Evolutionary conservation across 768 basidiomycete genomes (phyloP).

Genomic region (Grammothele lineata): DNA sequence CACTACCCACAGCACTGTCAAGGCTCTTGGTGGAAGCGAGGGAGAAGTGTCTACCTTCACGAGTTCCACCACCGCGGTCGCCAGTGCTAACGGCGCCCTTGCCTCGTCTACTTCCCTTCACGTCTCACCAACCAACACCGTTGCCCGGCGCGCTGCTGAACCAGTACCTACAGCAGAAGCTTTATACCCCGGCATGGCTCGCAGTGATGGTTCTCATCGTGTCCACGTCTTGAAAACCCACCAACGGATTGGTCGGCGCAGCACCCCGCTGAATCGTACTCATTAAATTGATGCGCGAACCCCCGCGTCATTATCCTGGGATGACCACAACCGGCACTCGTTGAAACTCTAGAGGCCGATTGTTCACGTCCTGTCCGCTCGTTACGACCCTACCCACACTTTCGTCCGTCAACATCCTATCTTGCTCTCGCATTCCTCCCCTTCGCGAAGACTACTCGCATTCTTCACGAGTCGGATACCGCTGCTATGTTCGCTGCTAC

Average conservation of each 20-base stretch:
- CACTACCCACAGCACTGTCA: slow-evolving; percentile 48
- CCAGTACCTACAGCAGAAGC: slow-evolving; percentile 21
- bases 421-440: not conserved
- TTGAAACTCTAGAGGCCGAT: not conserved
- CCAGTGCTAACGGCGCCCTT: slow-evolving; percentile 11
- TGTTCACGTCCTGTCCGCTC: slow-evolving; percentile 28
- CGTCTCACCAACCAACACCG: slow-evolving; percentile 61
- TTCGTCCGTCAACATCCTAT: not conserved
- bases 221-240: slow-evolving; percentile 8
- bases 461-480: slow-evolving; percentile 8
- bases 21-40: slow-evolving; percentile 58
- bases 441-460: not conserved
- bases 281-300: slow-evolving; percentile 14
- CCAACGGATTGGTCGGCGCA: slow-evolving; percentile 12
- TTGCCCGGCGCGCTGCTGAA: slow-evolving; percentile 36
- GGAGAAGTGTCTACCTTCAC: slow-evolving; percentile 11
- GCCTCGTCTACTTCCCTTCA: slow-evolving; percentile 29
- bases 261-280: slow-evolving; percentile 12
- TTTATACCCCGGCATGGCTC: slow-evolving; percentile 7
- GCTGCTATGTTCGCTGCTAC: not conserved
- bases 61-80: slow-evolving; percentile 18
- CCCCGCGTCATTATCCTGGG: too few species aligned
- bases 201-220: slow-evolving; percentile 9
- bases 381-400: slow-evolving; percentile 10
- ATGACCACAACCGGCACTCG: not conserved